Evolutionary conservation across 2,329 filamentous ascomycete genomes (phyloP).

Genomic region (Arthrobotrys conoides): DNA sequence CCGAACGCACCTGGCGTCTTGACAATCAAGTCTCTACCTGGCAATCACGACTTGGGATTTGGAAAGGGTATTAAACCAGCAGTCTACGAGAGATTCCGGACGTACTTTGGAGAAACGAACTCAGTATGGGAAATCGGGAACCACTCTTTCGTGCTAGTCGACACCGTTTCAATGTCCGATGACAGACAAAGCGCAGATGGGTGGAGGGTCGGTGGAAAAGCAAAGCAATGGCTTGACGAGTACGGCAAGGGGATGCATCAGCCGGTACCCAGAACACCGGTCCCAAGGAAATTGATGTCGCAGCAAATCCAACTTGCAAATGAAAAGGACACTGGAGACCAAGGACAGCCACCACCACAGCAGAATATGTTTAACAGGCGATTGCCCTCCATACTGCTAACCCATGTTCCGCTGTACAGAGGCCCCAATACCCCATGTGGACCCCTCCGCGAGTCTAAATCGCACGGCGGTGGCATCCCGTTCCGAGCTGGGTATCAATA

Average conservation of each 20-base stretch:
- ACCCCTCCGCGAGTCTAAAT: constrained; percentile 76
- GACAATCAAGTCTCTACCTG: constrained; percentile 86
- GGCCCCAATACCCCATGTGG: constrained; percentile 87
- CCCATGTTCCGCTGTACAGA: constrained; percentile 91
- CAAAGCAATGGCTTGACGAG: constrained; percentile 73
- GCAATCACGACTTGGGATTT: constrained; percentile 96
- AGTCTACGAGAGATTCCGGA: constrained; percentile 85
- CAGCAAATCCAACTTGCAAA: constrained; percentile 67
- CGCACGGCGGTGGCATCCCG: constrained; percentile 76
- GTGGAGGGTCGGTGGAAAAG: constrained; percentile 74
- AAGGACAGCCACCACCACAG: constrained; percentile 60
- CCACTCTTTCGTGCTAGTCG: constrained; percentile 93
- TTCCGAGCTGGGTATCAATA: constrained; percentile 91
- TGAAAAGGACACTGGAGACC: constrained; percentile 68
- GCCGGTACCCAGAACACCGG: constrained; percentile 65
- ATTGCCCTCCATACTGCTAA: constrained; percentile 88
- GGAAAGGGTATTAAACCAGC: constrained; percentile 84
- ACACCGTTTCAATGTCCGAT: constrained; percentile 89
- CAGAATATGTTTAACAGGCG: constrained; percentile 67
- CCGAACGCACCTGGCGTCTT: constrained; percentile 77
- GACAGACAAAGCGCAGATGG: constrained; percentile 77
- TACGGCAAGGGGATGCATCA: constrained; percentile 73
- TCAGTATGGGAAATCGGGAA: constrained; percentile 92
- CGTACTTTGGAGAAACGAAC: constrained; percentile 92
- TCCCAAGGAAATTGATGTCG: constrained; percentile 66